Base-by-base conservation (phyloP, 805 yeast genomes). In the Candida morakotiae region DNA sequence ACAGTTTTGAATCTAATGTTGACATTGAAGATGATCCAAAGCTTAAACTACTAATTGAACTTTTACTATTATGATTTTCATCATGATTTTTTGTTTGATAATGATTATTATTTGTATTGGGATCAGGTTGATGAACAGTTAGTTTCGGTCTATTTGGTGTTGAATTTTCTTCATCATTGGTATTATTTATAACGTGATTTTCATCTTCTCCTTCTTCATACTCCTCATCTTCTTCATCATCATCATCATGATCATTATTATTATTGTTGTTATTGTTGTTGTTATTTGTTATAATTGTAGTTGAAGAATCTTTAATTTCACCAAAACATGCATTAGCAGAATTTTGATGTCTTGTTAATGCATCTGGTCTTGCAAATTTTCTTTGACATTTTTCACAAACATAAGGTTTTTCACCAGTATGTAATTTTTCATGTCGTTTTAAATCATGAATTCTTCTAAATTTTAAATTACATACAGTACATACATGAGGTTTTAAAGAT, bases 391-490 rank as follows among this genome's bases (percentile, higher is more conserved):
- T 63, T 14, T 60, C 60, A 54, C 94, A 85, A 28, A 53, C 58
- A 52, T 62, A 79, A 1, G 91, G 89, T 53, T 75, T 79, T 45
- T 78, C 87, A 16, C 91, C 91, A 0, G 87, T 75, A 52, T 85
- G 95, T 24, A 81, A 66, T 56, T 81, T 81, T 40, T 74, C 75
- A 51, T 85, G 95, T 37, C 95, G 69, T 50, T 79, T 83, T 49
- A 86, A 65, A 55, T 86, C 94, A 55, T 84, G 89, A 21, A 77
- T 71, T 32, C 94, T 67, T 42, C 93, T 70, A 56, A 86, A 85
- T 45, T 68, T 73, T 32, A 75, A 64, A 36, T 69, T 62, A 51
- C 95, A 85, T 20, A 71, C 69, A 9, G 71, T 44, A 56, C 95
- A 85, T 17, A 62, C 56, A 56, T 71, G 83, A 2, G 88, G 87